Evolutionary conservation across 108 stramenopile species (phyloP), one percentile per base, ranked within the genome.

Genomic region (Pelagomonas calceolata): DNA sequence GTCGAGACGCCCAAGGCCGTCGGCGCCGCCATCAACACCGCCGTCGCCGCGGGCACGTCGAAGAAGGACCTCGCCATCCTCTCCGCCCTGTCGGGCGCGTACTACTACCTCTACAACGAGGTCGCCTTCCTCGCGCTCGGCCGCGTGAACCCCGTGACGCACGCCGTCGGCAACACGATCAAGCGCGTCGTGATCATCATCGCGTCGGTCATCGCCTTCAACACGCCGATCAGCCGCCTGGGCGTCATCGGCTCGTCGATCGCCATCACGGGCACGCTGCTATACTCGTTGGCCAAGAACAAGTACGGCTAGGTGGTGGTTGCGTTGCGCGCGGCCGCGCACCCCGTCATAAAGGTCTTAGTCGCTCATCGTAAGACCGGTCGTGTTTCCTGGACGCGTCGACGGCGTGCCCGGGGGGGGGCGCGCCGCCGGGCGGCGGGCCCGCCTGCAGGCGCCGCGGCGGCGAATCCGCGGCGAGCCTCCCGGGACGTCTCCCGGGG

Each of bases 51-150:
- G 66, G 89, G 89, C 32, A 85, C 80, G 70, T 87, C 86, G 36
- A 82, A 83, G 68, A 87, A 86, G 78, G 75, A 68, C 39, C 84
- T 89, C 31, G 75, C 75, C 16, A 73, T 84, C 31, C 75, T 84
- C 37, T 75, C 86, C 45, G 60, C 75, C 17, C 68, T 90, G 45
- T 83, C 88, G 34, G 90, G 89, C 51, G 82, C 88, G 32, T 89
- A 87, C 31, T 98, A 96, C 89, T 98, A 98, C 79, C 89, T 93
- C n/a, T 97, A 97, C 91, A 97, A 97, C 74, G 96, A 97, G 80
- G 96, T 97, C 31, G 96, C 96, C 63, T 97, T 95, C 86, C 74
- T 95, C 69, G 96, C 96, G 32, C 88, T 97, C 69, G 93, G 92
- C 73, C 63, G 64, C 33, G 92, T 95, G 74, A 92, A 93, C 79